Evolutionary conservation across 2,329 filamentous ascomycete species (phyloP), one percentile per base, ranked within the genome.

Genomic region (Tricladium varicosporioides): DNA sequence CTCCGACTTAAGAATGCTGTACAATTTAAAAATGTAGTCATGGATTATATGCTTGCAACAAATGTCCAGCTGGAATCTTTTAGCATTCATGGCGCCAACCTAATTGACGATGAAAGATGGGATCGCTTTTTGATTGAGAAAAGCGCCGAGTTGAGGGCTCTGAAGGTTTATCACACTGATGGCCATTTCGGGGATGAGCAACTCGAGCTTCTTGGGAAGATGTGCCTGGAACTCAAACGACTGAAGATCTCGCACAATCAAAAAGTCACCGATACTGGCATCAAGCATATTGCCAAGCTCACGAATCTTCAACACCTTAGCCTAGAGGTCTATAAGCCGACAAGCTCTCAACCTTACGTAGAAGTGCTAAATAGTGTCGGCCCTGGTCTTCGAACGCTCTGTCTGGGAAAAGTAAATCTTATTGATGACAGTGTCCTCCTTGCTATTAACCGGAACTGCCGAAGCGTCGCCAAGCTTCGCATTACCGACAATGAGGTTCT

Each of bases 91-190:
- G 90, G 91, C 10, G 85, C 91, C 9, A 97, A 96, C 63, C 82
- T 97, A 0, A 77, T 97, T 14, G 86, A 87, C 9, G 86, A 94
- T 59, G 76, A 80, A 3, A 85, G 84, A 68, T 97, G 92, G 92
- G 78, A 81, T 51, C 78, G 82, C 49, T 85, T 89, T 49, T 83
- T 97, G 53, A 74, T 76, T 11, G 77, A 79, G 51, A 85, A 88
- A 57, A 92, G 92, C 10, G 65, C 75, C 8, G 72, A 80, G 18
- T 78, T 97, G 11, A 81, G 85, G 64, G 79, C 79, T 0, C 72
- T 97, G 16, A 89, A 92, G 65, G 80, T 97, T 1, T 92, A 91
- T 67, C 92, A 88, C 73, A 88, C 94, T 0, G 92, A 97, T 70
- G 87, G 81, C 52, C 86, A 92, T 32, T 88, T 97, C 62, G 84